Base-by-base conservation (phyloP, 2,329 filamentous ascomycete species). In the Monilinia fructigena region DNA sequence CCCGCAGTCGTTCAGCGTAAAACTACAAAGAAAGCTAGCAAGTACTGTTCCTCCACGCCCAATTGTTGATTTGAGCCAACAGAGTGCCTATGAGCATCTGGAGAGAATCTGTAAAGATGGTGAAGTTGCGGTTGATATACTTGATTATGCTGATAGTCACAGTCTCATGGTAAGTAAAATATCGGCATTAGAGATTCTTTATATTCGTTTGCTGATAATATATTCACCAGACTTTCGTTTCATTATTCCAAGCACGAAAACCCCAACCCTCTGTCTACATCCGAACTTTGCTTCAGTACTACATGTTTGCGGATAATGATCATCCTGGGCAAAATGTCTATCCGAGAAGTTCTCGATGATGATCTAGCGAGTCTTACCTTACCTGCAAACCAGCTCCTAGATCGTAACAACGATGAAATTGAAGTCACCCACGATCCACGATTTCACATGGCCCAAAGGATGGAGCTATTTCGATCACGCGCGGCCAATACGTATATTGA, bases 1-100 rank as follows among this genome's bases (percentile, higher is more conserved):
- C 0, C 84, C 88, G 0, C 87, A 88, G n/a, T 87, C 93, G 0
- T 98, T 97, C 76, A 97, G 92, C 72, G 86, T 87, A 31, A 96
- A 97, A 75, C 84, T 98, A 48, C 95, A 99, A 75, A 86, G 93
- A n/a, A 90, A 90, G 69, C 82, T 99, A 42, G 93, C 95, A 0
- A 97, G 93, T 72, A 97, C 93, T 0, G 93, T 97, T 73, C 95
- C 95, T 4, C 95, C 95, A 10, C 86, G 94, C 11, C 93, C 94
- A 0, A 94, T 97, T 72, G 91, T 97, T 14, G 84, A 92, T 63
- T 81, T 93, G 3, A 86, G 85, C 35, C 89, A 91, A 71, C 85
- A 88, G 18, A 88, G 92, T 72, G 90, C 93, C 0, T 85, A 89
- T 69, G 79, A 79, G 26, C 88, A 91, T 71, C 82, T 97, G 69